phyloP scores from a whole-genome alignment of 129 eudicot species.

The Artemisia annua region DNA sequence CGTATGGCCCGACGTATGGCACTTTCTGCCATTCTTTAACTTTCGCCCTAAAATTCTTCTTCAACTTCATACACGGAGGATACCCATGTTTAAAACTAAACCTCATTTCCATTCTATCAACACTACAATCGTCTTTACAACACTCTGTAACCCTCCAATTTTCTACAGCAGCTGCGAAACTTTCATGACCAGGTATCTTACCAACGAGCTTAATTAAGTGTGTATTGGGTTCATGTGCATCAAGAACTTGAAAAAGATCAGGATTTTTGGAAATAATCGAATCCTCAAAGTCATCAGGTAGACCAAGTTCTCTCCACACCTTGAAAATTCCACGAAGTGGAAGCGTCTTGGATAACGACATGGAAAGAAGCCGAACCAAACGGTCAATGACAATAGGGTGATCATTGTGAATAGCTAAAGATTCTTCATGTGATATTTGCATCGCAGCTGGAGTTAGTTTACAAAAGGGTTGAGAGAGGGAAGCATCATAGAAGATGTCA shows the following conservation, averaged over 20 bases:
- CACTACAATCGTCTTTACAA: slow-evolving; percentile 68
- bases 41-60: slow-evolving; percentile 60
- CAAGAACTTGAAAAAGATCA: slow-evolving; percentile 50
- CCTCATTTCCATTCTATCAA: slow-evolving; percentile 60
- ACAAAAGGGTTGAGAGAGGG: slow-evolving; percentile 50
- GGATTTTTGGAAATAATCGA: slow-evolving; percentile 53
- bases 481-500: slow-evolving; percentile 52
- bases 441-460: slow-evolving; percentile 51
- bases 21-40: slow-evolving; percentile 88
- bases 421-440: slow-evolving; percentile 47
- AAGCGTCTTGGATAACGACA: slow-evolving; percentile 61
- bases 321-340: slow-evolving; percentile 86
- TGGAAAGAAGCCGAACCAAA: slow-evolving; percentile 70
- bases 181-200: slow-evolving; percentile 15
- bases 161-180: slow-evolving; percentile 58
- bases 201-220: slow-evolving; percentile 57
- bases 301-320: slow-evolving; percentile 88
- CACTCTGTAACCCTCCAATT: slow-evolving; percentile 86
- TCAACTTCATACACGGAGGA: slow-evolving; percentile 85
- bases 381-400: slow-evolving; percentile 55
- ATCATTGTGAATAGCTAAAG: slow-evolving; percentile 48
- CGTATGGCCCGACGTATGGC: slow-evolving; percentile 77
- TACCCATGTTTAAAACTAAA: slow-evolving; percentile 72
- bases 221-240: slow-evolving; percentile 76
- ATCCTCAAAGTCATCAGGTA: slow-evolving; percentile 90